Evolutionary conservation across 2,329 filamentous ascomycete genomes (phyloP).

Genomic region (Lachnellula willkommii): DNA sequence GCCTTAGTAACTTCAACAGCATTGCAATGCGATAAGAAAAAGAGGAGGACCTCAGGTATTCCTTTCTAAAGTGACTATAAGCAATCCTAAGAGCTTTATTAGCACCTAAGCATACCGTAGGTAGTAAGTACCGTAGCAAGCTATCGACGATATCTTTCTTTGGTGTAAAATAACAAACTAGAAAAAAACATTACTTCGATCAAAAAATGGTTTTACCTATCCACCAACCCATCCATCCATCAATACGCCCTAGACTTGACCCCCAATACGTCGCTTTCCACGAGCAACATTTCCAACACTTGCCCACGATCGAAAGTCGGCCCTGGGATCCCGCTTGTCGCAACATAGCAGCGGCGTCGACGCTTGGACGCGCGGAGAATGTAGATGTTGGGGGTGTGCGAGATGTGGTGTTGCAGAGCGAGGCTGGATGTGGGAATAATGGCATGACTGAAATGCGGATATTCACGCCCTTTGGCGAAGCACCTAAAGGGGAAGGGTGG

Average conservation of each 20-base stretch:
- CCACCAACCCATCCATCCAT: slow-evolving; percentile 13
- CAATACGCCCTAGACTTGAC: slow-evolving; percentile 6
- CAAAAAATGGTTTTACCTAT: neutral
- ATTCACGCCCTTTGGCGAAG: slow-evolving; percentile 43
- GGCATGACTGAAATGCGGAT: slow-evolving; percentile 33
- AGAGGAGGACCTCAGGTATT: no score
- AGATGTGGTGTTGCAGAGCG: slow-evolving; percentile 37
- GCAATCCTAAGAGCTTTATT: no score
- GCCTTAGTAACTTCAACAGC: no score
- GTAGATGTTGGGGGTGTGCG: slow-evolving; percentile 41
- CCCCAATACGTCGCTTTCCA: slow-evolving; percentile 15
- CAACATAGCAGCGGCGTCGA: slow-evolving; percentile 29
- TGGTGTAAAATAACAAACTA: no score
- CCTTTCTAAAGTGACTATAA: no score
- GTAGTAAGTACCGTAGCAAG: no score
- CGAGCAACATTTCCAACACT: slow-evolving; percentile 43
- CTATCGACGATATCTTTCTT: no score
- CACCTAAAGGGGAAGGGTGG: slow-evolving; percentile 41
- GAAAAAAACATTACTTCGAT: no score
- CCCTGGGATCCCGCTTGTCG: slow-evolving; percentile 33
- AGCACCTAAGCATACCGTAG: no score
- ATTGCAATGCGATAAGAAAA: no score
- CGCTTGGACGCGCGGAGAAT: slow-evolving; percentile 41
- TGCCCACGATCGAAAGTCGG: slow-evolving; percentile 34
- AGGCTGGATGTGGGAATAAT: no score